Base-by-base conservation (phyloP, 2,329 filamentous ascomycete species). In the Pseudomassariella vexata region DNA sequence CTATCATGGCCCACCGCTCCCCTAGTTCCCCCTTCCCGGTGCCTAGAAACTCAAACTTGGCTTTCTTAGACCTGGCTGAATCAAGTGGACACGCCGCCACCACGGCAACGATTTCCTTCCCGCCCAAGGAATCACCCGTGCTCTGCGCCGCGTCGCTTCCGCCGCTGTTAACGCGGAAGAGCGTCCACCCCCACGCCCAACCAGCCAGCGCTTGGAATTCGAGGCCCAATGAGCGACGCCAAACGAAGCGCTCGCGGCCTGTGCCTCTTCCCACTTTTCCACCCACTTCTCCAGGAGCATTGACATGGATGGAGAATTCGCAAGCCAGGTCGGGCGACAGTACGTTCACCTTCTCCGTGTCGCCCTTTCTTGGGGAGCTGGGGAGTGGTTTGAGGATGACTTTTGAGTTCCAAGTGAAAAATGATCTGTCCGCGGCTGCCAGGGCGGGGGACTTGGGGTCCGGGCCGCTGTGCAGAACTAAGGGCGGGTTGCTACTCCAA, bases 71-170 rank as follows among this genome's bases (percentile, higher is more conserved):
- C n/a, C n/a, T n/a, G n/a, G n/a, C n/a, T n/a, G n/a, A n/a, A n/a
- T n/a, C n/a, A n/a, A n/a, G n/a, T n/a, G n/a, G n/a, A n/a, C n/a
- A n/a, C n/a, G n/a, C n/a, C n/a, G 55, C 46, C 48, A 54, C 65
- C 4, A 56, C 55, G 1, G 64, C 65, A 9, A 68, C 63, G 11
- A 68, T 52, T 48, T 69, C 65, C 23, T 50, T 49, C 3, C 59
- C 56, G 24, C 60, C 60, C 11, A 53, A 49, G 11, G 52, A 43
- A 6, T 44, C 32, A 20, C 49, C 44, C 15, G 42, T 36, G 2
- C 41, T 46, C 16, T 32, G 35, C 10, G 40, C 36, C 28, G 34
- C 37, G 17, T 31, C 31, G 14, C 26, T 37, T 9, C 35, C 45
- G 2, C 37, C 42, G 14, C 44, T 35, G 21, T 39, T 39, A 32